phyloP scores from a whole-genome alignment of 176 grass and related monocot species.

The Tuctoria greenei region DNA sequence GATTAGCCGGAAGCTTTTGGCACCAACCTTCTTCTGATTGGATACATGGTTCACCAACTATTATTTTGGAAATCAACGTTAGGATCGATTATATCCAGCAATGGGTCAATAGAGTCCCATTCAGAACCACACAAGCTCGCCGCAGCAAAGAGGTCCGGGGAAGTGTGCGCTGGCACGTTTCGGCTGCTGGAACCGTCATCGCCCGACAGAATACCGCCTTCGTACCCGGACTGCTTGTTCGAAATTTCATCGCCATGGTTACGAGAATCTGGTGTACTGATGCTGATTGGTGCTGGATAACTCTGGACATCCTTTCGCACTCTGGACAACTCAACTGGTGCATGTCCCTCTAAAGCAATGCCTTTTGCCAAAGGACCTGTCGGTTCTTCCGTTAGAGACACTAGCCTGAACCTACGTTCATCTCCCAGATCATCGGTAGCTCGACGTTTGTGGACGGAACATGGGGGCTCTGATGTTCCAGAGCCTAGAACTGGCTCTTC shows the following conservation, averaged over 20 bases:
- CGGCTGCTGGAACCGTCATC: not conserved
- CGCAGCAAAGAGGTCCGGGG: not conserved
- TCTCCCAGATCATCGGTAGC: slow-evolving; percentile 6
- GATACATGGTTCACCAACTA: not conserved
- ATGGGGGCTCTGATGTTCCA: not conserved
- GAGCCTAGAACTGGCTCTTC: not conserved
- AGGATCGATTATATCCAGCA: slow-evolving; percentile 18
- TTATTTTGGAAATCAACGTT: not conserved
- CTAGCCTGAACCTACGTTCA: slow-evolving; percentile 9
- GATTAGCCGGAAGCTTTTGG: not conserved
- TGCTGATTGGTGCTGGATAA: not conserved
- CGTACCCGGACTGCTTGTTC: not conserved
- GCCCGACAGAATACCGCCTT: not conserved
- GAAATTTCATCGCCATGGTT: not conserved
- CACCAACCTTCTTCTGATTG: not conserved
- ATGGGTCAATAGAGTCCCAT: slow-evolving; percentile 26
- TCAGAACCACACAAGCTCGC: slow-evolving; percentile 44
- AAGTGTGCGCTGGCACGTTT: not conserved
- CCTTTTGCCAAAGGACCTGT: not conserved
- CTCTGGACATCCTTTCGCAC: not conserved
- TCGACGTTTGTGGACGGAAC: not conserved
- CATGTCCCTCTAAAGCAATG: slow-evolving; percentile 7
- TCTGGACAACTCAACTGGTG: slow-evolving; percentile 3
- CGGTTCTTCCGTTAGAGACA: slow-evolving; percentile 12
- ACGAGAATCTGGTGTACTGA: not conserved